Evolutionary conservation across 441 rosid genomes (phyloP), one percentile per base, ranked within the genome.

Genomic region (Gossypium trilobum): DNA sequence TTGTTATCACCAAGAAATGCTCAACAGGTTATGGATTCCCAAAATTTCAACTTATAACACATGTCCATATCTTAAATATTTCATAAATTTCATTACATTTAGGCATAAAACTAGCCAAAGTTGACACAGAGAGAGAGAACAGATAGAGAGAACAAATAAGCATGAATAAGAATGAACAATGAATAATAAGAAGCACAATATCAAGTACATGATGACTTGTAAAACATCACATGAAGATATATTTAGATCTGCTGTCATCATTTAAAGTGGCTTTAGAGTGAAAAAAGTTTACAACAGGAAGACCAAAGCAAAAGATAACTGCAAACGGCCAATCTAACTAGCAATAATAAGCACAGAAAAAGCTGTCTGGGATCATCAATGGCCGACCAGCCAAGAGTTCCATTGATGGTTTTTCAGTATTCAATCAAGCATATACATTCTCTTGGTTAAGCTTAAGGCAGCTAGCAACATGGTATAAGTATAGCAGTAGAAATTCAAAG

Each of bases 41-140:
- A 68, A 68, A 68, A 51, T 42, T 68, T 67, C 56, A n/a, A 68
- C 29, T 42, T 42, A 42, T 42, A 10, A 9, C 60, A 51, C 60
- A 52, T 17, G 11, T 9, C 46, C 42, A 27, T 10, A 51, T 23
- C 19, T 46, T 46, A n/a, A 8, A 25, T 48, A 3, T 13, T 25
- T 14, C 23, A 25, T 48, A 66, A 23, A 23, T 66, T 46, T 48
- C 57, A n/a, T 46, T 46, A 48, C 42, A 25, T 67, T 48, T 48
- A 23, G 39, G 71, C 22, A 67, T 25, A 67, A 66, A 25, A 25
- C 17, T 25, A 58, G 63, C 8, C 63, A 58, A 22, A 25, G 39
- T 25, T 52, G 57, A 52, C 57, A 17, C 23, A 52, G 1, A 36
- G 50, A 4, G 48, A 33, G 10, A 36, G 13, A 9, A 39, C 46